Evolutionary conservation across 1,284 basidiomycete species (phyloP).

Genomic region (Apiotrichum mycotoxinovorans): DNA sequence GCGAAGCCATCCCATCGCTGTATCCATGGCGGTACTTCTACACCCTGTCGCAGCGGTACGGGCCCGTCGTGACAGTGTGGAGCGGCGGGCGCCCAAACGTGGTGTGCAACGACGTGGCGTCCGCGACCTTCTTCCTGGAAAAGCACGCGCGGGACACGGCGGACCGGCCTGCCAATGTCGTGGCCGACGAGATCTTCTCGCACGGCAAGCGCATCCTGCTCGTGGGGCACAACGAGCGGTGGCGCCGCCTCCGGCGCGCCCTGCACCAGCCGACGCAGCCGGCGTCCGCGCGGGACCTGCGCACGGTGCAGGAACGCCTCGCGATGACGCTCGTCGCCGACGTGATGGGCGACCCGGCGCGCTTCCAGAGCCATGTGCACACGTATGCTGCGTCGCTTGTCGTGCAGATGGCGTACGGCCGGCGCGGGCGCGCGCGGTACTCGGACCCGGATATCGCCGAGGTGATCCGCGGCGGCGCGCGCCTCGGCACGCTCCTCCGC

Average conservation of each 20-base stretch:
- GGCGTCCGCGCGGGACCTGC: constrained; percentile 54
- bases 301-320: constrained; percentile 53
- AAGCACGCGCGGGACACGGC: constrained; percentile 55
- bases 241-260: constrained; percentile 49
- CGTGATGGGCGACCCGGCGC: constrained; percentile 54
- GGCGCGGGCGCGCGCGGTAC: constrained; percentile 54
- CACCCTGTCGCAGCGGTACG: constrained; percentile 5
- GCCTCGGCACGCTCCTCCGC: constrained; percentile 56
- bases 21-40: constrained; percentile 11
- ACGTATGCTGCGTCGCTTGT: constrained; percentile 65
- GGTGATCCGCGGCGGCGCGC: constrained; percentile 55
- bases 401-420: constrained; percentile 64
- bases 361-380: constrained; percentile 55
- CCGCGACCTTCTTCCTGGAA: constrained; percentile 51
- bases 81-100: background rate
- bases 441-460: constrained; percentile 59
- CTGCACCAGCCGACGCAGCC: constrained; percentile 59
- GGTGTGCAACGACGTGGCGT: constrained; percentile 3
- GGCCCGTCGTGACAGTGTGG: constrained; percentile 12
- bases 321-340: constrained; percentile 58
- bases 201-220: constrained; percentile 11
- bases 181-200: constrained; percentile 53
- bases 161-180: constrained; percentile 55
- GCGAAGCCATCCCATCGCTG: background rate
- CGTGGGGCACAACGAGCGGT: constrained; percentile 8